phyloP scores from a whole-genome alignment of 495 filamentous ascomycete species.

The Talaromyces nanjingensis region DNA sequence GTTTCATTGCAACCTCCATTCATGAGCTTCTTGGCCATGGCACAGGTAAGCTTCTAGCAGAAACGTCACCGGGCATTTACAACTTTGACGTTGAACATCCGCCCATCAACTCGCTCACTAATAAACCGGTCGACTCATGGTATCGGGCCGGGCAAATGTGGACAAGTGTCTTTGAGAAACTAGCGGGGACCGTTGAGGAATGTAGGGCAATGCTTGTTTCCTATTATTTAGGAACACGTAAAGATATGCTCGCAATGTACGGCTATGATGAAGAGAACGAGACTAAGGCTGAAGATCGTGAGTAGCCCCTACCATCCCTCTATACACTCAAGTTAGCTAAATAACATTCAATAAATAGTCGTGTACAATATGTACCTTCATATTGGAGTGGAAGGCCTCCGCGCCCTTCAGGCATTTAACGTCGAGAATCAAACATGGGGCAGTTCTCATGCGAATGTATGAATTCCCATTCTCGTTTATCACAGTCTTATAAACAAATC shows the following conservation, averaged over 20 bases:
- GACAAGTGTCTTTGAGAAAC: neutral
- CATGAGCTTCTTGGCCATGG: neutral
- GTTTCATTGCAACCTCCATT: neutral
- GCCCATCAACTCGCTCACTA: neutral
- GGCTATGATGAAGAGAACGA: neutral
- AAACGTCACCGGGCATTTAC: neutral
- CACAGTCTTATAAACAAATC: neutral
- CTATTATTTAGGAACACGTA: neutral
- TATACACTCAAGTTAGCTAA: neutral
- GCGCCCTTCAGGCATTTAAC: neutral
- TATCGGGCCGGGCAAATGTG: neutral
- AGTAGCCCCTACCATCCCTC: neutral
- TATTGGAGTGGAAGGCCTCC: neutral
- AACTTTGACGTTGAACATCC: neutral
- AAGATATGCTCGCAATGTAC: neutral
- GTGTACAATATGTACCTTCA: neutral
- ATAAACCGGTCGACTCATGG: neutral
- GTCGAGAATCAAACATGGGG: neutral
- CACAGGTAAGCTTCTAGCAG: neutral
- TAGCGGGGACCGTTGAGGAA: neutral
- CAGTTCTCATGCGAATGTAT: neutral
- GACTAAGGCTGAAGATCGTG: neutral
- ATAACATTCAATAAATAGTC: neutral
- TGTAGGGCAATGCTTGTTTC: neutral
- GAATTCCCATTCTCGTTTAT: neutral